Percentiles rank a stretch among this genome's conserved stretches.
These are phyloP conservation scores for Lecanicillium sp. DNA, from an alignment of 2,329 filamentous ascomycete species.

Conservation along the genomic window DNA sequence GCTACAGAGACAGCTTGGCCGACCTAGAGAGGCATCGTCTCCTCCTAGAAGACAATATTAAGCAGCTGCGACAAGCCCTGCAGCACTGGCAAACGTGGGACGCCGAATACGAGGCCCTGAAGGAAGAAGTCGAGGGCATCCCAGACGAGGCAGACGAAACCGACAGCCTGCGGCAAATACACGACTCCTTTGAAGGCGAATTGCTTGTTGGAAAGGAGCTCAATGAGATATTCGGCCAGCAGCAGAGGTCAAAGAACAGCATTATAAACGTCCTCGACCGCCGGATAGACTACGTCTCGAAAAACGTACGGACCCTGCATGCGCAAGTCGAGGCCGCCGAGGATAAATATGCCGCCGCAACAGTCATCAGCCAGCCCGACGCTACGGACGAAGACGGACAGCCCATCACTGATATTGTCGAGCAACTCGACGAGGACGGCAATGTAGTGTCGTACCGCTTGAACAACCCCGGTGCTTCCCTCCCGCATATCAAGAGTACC, in stretches of 20 bases:
- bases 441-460: constrained; percentile 66
- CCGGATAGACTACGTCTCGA: constrained; percentile 80
- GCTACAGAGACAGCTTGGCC: constrained; percentile 43
- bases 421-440: constrained; percentile 84
- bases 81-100: constrained; percentile 88
- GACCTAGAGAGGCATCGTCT: constrained; percentile 68
- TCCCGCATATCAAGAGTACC: constrained; percentile 60
- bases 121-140: constrained; percentile 64
- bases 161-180: constrained; percentile 49
- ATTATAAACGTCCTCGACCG: constrained; percentile 56
- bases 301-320: constrained; percentile 67
- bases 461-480: constrained; percentile 57
- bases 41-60: constrained; percentile 66
- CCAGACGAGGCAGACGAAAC: constrained; percentile 29
- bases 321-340: constrained; percentile 64
- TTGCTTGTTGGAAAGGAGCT: constrained; percentile 52
- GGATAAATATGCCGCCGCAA: constrained; percentile 57
- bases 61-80: constrained; percentile 62
- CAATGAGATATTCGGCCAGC: constrained; percentile 33
- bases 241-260: constrained; percentile 25
- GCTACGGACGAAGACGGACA: constrained; percentile 59
- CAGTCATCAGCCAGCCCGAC: constrained; percentile 51
- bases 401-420: constrained; percentile 82
- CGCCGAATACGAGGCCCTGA: constrained; percentile 82
- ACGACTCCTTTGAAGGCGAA: constrained; percentile 51